Base-by-base conservation (phyloP, 257 asterid species). In the Nicotiana sylvestris region DNA sequence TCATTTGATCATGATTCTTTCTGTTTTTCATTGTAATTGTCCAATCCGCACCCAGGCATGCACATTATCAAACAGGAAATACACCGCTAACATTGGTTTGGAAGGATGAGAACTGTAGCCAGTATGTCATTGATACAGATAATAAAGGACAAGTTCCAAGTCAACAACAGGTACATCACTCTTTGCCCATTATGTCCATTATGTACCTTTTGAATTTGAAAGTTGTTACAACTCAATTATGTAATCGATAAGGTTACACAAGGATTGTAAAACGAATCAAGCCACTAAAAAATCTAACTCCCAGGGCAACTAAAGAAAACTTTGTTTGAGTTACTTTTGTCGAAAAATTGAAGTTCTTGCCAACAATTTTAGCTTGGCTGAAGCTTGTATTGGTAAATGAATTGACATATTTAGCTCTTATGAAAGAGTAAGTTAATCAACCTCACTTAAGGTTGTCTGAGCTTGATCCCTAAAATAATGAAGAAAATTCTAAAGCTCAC, bases 41-140 rank as follows among this genome's bases (percentile, higher is more conserved):
- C 62, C n/a, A 25, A 6, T 43, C 15, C 18, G 3, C 76, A 77
- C 79, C 43, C 77, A 96, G 99, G 95, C 94, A 94, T 87, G 97
- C 98, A 82, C 98, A 96, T 82, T 96, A 96, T 85, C 95, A 96
- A 87, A 78, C 95, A 39, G 98, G 99, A 82, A 93, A 91, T 90
- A 96, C 99, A 37, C 98, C 98, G 9, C 83, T 94, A 83, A 91
- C 90, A 77, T 89, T 96, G 83, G 95, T 96, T 60, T 96, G 99
- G 99, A 96, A 96, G 89, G 98, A 96, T 85, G 94, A 87, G 79
- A 90, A 83, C 66, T 96, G 98, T 86, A 93, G 98, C 81, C 95
- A 91, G 78, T 94, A 92, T 82, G 96, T 94, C 86, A 86, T 95
- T 87, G 99, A 94, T 78, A 96, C 98, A 3, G 99, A 96, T 87